phyloP scores from a whole-genome alignment of 2,329 filamentous ascomycete species.

The Neopestalotiopsis clavispora region DNA sequence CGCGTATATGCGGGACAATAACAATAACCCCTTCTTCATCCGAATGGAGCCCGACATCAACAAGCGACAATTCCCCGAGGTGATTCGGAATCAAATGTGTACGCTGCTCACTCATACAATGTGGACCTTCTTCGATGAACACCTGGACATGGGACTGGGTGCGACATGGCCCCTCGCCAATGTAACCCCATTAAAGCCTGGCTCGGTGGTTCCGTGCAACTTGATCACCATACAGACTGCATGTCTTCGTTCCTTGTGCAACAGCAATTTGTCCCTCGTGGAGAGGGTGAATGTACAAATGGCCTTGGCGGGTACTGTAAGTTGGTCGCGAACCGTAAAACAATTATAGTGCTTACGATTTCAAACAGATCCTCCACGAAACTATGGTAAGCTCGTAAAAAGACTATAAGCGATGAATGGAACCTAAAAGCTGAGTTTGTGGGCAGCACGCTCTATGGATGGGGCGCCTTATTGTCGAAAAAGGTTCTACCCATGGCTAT shows the following conservation, averaged over 20 bases:
- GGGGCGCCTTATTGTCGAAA: background rate
- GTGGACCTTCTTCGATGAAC: too few species aligned
- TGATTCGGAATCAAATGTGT: background rate
- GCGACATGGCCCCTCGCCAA: background rate
- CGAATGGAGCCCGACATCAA: background rate
- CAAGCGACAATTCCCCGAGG: background rate
- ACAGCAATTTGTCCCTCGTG: background rate
- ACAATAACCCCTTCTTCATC: background rate
- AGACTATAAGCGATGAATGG: background rate
- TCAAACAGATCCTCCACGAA: slow-evolving; percentile 19
- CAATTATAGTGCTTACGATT: background rate
- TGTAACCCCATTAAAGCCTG: background rate
- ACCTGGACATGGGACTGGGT: background rate
- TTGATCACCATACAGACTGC: slow-evolving; percentile 8
- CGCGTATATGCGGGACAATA: background rate
- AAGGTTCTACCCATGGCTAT: background rate
- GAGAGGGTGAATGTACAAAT: slow-evolving; percentile 11
- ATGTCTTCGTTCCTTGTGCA: slow-evolving; percentile 8
- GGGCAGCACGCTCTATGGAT: background rate
- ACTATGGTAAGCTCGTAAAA: slow-evolving; percentile 10
- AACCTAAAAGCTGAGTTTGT: background rate
- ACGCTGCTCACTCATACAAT: background rate
- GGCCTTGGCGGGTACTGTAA: slow-evolving; percentile 12
- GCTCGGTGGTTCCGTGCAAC: background rate
- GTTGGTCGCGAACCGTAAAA: background rate